Evolutionary conservation across 495 filamentous ascomycete genomes (phyloP).

Genomic region (Margaritispora aquatica): DNA sequence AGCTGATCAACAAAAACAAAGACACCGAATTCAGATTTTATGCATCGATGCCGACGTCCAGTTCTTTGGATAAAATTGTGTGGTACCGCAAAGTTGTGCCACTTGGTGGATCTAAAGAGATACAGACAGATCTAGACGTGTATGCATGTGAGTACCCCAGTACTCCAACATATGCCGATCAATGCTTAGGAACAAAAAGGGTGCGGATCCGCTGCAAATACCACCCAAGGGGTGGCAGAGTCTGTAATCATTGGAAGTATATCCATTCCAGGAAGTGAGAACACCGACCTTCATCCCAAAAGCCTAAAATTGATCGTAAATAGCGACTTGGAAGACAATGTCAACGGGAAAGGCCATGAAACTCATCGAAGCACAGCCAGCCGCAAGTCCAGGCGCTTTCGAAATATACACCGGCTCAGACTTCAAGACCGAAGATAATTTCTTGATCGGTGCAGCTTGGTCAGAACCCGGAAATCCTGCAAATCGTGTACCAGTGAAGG

Average conservation of each 20-base stretch:
- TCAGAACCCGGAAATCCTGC: background rate
- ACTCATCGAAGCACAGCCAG: background rate
- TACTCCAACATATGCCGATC: background rate
- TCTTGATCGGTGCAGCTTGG: background rate
- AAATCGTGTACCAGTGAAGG: background rate
- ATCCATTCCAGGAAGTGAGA: background rate
- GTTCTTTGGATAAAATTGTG: background rate
- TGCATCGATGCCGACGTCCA: background rate
- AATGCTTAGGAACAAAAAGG: background rate
- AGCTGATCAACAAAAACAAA: background rate
- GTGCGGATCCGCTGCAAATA: background rate
- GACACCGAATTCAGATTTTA: background rate
- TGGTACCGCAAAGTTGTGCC: background rate
- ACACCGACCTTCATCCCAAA: background rate
- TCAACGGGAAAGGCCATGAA: background rate
- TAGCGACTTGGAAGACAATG: background rate
- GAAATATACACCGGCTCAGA: background rate
- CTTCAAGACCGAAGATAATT: background rate
- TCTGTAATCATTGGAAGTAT: background rate
- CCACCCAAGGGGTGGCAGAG: background rate
- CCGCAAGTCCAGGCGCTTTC: background rate
- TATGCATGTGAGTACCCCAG: background rate
- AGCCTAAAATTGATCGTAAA: background rate
- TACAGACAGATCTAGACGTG: background rate
- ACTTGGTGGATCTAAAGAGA: background rate